phyloP scores from a whole-genome alignment of 345 rosid species.

The Pugionium cornutum region DNA sequence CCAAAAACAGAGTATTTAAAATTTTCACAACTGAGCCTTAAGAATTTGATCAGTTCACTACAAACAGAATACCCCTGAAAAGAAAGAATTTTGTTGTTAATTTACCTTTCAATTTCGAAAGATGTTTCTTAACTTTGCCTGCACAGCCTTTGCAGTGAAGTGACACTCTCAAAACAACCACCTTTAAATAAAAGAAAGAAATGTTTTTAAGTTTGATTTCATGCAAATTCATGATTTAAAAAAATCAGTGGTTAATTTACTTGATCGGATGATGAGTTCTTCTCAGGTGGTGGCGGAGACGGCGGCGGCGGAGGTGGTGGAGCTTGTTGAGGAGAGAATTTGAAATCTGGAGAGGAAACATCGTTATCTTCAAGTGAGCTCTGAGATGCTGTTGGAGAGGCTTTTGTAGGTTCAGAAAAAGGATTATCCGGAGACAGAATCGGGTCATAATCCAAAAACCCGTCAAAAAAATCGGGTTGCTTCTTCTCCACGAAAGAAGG shows the following conservation, averaged over 20 bases:
- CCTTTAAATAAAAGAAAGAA: conserved; percentile 43
- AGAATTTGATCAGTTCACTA: not conserved
- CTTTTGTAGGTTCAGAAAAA: conserved; percentile 37
- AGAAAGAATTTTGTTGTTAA: not conserved
- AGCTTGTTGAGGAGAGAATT: conserved; percentile 48
- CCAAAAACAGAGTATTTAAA: conserved; percentile 9
- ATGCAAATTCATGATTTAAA: not conserved
- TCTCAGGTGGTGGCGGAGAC: conserved; percentile 42
- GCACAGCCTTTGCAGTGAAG: conserved; percentile 93
- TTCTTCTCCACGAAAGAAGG: conserved; percentile 40
- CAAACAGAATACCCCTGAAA: not conserved
- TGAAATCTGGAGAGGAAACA: conserved; percentile 32
- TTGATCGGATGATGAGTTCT: conserved; percentile 32
- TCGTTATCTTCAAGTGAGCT: conserved; percentile 39
- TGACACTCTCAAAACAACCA: conserved; percentile 88
- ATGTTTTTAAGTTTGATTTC: not conserved
- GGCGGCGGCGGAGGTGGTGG: conserved; percentile 53
- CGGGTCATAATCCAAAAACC: conserved; percentile 57
- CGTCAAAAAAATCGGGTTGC: conserved; percentile 53
- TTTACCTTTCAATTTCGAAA: conserved; percentile 83
- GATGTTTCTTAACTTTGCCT: conserved; percentile 86
- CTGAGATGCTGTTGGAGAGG: conserved; percentile 39
- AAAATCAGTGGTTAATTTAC: conserved; percentile 3
- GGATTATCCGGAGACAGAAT: conserved; percentile 49
- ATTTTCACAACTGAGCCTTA: not conserved